phyloP scores from a whole-genome alignment of 441 rosid genomes.

The Melastoma candidum region DNA sequence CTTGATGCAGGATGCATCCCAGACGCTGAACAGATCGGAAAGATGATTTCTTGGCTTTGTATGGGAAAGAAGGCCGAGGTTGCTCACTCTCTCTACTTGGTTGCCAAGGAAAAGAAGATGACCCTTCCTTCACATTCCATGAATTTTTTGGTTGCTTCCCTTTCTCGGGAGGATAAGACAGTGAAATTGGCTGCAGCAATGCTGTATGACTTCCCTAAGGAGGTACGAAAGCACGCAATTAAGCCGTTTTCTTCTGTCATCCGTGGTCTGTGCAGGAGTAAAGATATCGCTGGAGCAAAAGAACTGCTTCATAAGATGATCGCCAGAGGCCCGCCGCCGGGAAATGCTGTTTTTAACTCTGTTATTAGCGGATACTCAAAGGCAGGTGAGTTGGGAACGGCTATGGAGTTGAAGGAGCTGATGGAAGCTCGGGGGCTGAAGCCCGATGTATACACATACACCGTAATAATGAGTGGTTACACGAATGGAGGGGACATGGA shows the following conservation, averaged over 20 bases:
- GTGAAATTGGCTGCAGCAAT: conserved; percentile 46
- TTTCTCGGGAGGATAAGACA: conserved; percentile 47
- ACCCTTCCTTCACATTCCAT: conserved; percentile 33
- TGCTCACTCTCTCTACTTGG: conserved; percentile 43
- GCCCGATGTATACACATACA: conserved; percentile 71
- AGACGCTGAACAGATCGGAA: conserved; percentile 38
- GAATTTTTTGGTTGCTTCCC: conserved; percentile 38
- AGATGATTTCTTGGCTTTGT: conserved; percentile 60
- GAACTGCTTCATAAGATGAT: conserved; percentile 56
- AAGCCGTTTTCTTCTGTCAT: conserved; percentile 65
- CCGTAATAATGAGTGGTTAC: conserved; percentile 70
- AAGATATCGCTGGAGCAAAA: conserved; percentile 49
- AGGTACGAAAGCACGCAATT: conserved; percentile 39
- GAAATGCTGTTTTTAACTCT: conserved; percentile 63
- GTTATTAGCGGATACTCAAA: conserved; percentile 47
- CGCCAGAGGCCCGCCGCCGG: conserved; percentile 67
- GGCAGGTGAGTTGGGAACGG: conserved; percentile 43
- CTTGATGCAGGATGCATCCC: conserved; percentile 41
- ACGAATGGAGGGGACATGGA: conserved; percentile 63
- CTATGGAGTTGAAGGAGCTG: conserved; percentile 45
- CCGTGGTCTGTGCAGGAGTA: conserved; percentile 52
- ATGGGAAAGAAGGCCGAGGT: conserved; percentile 45
- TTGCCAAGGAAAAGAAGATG: conserved; percentile 40
- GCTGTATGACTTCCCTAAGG: conserved; percentile 40
- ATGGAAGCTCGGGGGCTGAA: conserved; percentile 71